Percentiles rank a stretch among this genome's conserved stretches.
These are phyloP conservation scores for Sugiyamaella grinbergsii DNA, from an alignment of 1,139 yeast genomes.

Conservation along the genomic window DNA sequence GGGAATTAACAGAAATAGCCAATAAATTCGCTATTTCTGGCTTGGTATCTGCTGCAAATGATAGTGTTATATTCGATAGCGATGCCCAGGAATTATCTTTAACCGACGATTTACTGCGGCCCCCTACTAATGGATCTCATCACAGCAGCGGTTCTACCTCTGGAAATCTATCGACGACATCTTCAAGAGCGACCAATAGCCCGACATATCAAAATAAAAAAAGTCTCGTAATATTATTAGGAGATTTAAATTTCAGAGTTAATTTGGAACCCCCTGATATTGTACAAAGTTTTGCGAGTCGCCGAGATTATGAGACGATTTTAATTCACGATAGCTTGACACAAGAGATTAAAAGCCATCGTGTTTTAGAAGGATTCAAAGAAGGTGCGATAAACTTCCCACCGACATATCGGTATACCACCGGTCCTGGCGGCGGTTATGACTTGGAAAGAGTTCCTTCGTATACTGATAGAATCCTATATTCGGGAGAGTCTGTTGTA, in stretches of 20 bases:
- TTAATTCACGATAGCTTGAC: slow-evolving; percentile 61
- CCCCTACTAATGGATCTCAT: neutral
- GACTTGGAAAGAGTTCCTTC: slow-evolving; percentile 71
- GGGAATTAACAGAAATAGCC: slow-evolving; percentile 49
- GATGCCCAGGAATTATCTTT: slow-evolving; percentile 29
- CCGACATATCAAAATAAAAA: slow-evolving; percentile 13
- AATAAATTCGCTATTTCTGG: slow-evolving; percentile 35
- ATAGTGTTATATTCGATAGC: slow-evolving; percentile 24
- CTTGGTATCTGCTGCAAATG: slow-evolving; percentile 24
- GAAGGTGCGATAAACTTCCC: slow-evolving; percentile 67
- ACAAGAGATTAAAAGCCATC: slow-evolving; percentile 54
- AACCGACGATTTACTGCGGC: slow-evolving; percentile 17
- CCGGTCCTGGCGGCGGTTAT: slow-evolving; percentile 45
- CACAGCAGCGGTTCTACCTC: neutral
- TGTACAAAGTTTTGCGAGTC: slow-evolving; percentile 49
- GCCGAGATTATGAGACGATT: slow-evolving; percentile 51
- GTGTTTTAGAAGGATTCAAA: slow-evolving; percentile 60
- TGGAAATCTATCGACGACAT: neutral
- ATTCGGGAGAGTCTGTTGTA: slow-evolving; percentile 30
- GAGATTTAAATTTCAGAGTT: slow-evolving; percentile 75
- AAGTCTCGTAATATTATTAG: slow-evolving; percentile 54
- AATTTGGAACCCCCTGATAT: slow-evolving; percentile 48
- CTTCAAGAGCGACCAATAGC: neutral
- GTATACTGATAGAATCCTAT: slow-evolving; percentile 73
- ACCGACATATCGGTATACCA: slow-evolving; percentile 70